Percentiles rank a stretch among this genome's conserved stretches.
Evolutionary conservation across 148 eudicot species (phyloP).

Genomic region (Silene uniflora): DNA sequence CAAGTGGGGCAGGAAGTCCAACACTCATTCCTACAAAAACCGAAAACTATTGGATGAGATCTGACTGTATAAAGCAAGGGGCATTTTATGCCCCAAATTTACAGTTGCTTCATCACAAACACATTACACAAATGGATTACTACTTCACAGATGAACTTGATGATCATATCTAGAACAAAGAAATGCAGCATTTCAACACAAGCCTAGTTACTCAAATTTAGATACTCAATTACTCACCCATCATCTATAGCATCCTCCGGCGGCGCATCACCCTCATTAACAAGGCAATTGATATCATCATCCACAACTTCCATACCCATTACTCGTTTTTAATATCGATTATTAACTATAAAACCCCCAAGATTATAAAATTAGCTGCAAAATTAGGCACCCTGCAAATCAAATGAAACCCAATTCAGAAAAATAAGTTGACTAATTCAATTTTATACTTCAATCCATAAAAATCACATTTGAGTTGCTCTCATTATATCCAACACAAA

Average conservation of each 20-base stretch:
- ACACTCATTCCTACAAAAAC: no score
- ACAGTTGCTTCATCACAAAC: background rate
- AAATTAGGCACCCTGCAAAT: constrained; percentile 10
- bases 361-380: background rate
- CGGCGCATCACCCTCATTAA: constrained; percentile 26
- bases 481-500: no score
- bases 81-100: no score
- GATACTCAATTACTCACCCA: constrained; percentile 40
- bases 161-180: background rate
- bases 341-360: constrained; percentile 2
- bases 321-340: background rate
- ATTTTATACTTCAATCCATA: constrained; percentile 1
- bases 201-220: background rate
- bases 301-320: constrained; percentile 38
- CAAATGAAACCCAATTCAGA: constrained; percentile 8
- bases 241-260: constrained; percentile 27
- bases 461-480: background rate
- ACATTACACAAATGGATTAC: background rate
- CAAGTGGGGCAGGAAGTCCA: no score
- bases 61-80: no score
- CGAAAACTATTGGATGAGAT: no score
- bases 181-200: background rate
- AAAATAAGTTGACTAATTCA: constrained; percentile 12
- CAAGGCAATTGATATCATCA: constrained; percentile 22
- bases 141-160: background rate